Conservation (phyloP, 2,329 filamentous ascomycete genomes). For the Colletotrichum lindemuthianum region DNA sequence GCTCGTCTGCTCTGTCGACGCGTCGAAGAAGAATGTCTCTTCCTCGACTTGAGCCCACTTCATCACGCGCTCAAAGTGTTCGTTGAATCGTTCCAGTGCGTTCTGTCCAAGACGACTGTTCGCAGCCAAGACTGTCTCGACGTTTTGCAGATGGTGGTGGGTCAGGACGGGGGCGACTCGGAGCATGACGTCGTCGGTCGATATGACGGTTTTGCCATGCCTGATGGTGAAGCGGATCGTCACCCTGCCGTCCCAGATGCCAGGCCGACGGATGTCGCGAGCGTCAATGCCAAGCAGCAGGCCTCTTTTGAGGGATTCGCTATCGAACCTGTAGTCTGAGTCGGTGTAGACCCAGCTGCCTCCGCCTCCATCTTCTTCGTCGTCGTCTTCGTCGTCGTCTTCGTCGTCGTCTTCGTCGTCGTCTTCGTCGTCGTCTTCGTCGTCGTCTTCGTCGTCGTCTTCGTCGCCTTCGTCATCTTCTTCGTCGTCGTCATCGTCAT, state of each 20-base stretch:
- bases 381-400: no score
- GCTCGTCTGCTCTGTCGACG: no score
- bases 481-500: no score
- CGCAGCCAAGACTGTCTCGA: not conserved
- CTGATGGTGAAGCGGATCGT: slow-evolving; percentile 42
- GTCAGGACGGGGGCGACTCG: slow-evolving; percentile 49
- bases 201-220: slow-evolving; percentile 33
- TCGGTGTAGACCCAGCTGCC: not conserved
- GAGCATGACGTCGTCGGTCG: slow-evolving; percentile 43
- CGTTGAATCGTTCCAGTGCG: no score
- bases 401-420: no score
- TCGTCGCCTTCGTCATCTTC: no score
- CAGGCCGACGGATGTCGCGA: slow-evolving; percentile 41
- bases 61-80: no score
- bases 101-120: not conserved
- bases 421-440: no score
- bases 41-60: no score
- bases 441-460: no score
- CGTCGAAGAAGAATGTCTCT: no score
- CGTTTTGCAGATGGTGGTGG: slow-evolving; percentile 47
- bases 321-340: not conserved
- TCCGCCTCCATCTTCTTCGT: no score
- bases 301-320: slow-evolving; percentile 33
- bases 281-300: slow-evolving; percentile 49
- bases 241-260: slow-evolving; percentile 43